Conservation (phyloP, 306 rosid genomes). For the Dicorynia guianensis region DNA sequence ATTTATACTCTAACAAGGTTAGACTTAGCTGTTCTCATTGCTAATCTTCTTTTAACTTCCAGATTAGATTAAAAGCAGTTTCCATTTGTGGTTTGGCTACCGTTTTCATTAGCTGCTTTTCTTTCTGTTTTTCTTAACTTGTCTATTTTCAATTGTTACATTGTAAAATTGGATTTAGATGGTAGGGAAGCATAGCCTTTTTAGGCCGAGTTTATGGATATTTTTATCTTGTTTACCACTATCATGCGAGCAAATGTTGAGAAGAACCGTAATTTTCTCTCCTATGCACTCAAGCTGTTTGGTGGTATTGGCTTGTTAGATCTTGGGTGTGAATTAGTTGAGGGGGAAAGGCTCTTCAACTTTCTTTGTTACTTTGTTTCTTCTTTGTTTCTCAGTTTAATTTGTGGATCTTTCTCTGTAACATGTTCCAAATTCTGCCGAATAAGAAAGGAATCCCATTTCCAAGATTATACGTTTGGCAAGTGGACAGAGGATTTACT, state of each 20-base stretch:
- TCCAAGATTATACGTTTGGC: not conserved
- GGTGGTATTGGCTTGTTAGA: constrained; percentile 32
- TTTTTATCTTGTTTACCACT: constrained; percentile 27
- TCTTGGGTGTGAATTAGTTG: constrained; percentile 42
- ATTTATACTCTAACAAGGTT: constrained; percentile 28
- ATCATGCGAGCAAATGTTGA: constrained; percentile 13
- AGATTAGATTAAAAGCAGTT: not conserved
- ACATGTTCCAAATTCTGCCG: not conserved
- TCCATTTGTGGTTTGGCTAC: not conserved
- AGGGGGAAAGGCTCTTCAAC: no score
- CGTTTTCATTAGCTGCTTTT: not conserved
- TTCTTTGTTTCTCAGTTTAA: not conserved
- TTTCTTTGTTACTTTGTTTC: no score
- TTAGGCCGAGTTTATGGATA: constrained; percentile 1
- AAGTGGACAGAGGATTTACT: not conserved
- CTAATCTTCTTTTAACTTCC: not conserved
- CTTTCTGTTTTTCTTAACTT: not conserved
- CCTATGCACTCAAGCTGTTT: constrained; percentile 44
- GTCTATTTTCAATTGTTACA: not conserved
- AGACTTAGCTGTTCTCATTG: constrained; percentile 16
- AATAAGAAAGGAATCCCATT: constrained; percentile 35
- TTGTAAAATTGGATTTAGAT: not conserved
- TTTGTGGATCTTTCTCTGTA: not conserved
- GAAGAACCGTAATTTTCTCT: constrained; percentile 46
- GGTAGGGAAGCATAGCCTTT: not conserved